Base-by-base conservation (phyloP, 169 alveolate species). In the Cystoisospora suis region DNA sequence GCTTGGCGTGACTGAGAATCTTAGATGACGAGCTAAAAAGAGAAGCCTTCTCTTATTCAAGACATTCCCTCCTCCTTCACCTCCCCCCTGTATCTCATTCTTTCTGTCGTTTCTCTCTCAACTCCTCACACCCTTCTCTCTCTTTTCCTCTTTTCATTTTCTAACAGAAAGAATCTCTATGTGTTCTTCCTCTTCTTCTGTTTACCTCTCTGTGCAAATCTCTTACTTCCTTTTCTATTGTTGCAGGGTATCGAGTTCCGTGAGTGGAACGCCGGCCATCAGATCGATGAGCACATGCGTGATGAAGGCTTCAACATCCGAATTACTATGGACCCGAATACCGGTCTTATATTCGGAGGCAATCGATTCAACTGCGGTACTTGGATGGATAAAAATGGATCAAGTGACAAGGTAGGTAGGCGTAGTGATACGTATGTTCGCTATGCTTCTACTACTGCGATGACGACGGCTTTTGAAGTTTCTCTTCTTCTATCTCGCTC, bases 361-460 rank as follows among this genome's bases (percentile, higher is more conserved):
- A 97, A 97, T 89, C 87, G 93, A 89, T 92, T 93, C 90, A 98
- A 98, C 93, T 98, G 99, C 92, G 98, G 99, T 53, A 98, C 99
- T 0, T 97, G 99, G 99, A 98, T 98, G 99, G 99, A 98, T 93
- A 97, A 97, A 89, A 97, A 97, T 98, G 99, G 99, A 32, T 96
- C 98, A 6, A 94, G 97, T 15, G 97, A 92, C 29, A 96, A 94
- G 80, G 97, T 72, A 12, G 20, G 29, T 0, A 3, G 3, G n/a
- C 83, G 77, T 44, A n/a, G 77, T 44, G n/a, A n/a, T n/a, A n/a
- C n/a, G n/a, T n/a, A n/a, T n/a, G n/a, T n/a, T n/a, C n/a, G n/a
- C n/a, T n/a, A n/a, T n/a, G n/a, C n/a, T n/a, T n/a, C n/a, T n/a
- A n/a, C n/a, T n/a, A n/a, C n/a, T n/a, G n/a, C n/a, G n/a, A n/a